Conservation (phyloP, 805 yeast species). For the Isabelozyma heimii region DNA sequence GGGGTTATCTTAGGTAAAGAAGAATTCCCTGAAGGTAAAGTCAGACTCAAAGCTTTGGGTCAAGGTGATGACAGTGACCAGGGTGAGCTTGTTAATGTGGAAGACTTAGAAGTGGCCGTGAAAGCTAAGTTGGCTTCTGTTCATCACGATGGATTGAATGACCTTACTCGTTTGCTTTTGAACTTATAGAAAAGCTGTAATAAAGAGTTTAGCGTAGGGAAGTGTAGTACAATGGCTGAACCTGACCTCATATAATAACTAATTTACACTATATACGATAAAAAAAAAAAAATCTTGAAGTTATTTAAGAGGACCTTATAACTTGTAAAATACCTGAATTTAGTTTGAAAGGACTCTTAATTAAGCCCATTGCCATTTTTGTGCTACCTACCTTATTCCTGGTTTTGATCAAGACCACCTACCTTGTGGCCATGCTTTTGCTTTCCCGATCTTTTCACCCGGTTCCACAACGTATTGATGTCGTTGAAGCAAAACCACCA, state of each 20-base stretch:
- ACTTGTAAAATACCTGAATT: too few relatives aligned
- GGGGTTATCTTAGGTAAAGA: slow-evolving; percentile 96
- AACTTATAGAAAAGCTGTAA: slow-evolving; percentile 37
- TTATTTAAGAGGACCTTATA: too few relatives aligned
- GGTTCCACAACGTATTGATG: slow-evolving; percentile 69
- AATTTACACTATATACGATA: background rate
- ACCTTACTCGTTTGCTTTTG: slow-evolving; percentile 60
- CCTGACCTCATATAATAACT: background rate
- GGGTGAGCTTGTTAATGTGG: slow-evolving; percentile 73
- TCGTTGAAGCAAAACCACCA: slow-evolving; percentile 68
- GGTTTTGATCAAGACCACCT: slow-evolving; percentile 5
- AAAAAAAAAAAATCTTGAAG: too few relatives aligned
- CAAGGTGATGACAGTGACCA: slow-evolving; percentile 83
- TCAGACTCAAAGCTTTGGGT: slow-evolving; percentile 86
- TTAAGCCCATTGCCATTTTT: too few relatives aligned
- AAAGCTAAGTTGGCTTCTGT: slow-evolving; percentile 31
- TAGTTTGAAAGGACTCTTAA: too few relatives aligned
- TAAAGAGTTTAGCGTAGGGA: background rate
- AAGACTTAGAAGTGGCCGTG: slow-evolving; percentile 54
- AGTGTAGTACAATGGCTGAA: background rate
- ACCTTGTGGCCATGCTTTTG: slow-evolving; percentile 33
- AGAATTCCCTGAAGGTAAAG: slow-evolving; percentile 76
- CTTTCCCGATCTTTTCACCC: slow-evolving; percentile 65
- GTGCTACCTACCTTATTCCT: too few relatives aligned
- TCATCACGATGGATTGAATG: slow-evolving; percentile 57